Evolutionary conservation across 305 asterid species (phyloP).

Genomic region (Solanum hybrid): DNA sequence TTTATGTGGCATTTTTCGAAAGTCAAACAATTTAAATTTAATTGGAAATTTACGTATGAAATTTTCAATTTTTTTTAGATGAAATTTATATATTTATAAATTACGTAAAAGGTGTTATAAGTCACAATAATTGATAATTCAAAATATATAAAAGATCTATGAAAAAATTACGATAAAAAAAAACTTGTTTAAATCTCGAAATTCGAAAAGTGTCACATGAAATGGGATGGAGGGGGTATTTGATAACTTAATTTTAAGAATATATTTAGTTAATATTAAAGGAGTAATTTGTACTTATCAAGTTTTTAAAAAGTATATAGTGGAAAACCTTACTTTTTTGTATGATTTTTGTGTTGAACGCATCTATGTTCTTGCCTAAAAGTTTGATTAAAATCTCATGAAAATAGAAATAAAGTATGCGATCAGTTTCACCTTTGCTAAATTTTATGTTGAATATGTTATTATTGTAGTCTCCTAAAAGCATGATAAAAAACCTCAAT

Average conservation of each 20-base stretch:
- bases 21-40: accelerated
- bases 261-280: not conserved
- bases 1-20: no score
- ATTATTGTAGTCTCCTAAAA: not conserved
- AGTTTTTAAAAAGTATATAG: not conserved
- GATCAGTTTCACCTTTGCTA: not conserved
- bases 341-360: not conserved
- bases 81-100: not conserved
- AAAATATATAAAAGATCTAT: no score
- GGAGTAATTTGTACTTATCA: not conserved
- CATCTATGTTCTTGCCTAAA: not conserved
- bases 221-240: accelerated
- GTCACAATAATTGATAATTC: no score
- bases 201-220: accelerated
- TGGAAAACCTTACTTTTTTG: not conserved
- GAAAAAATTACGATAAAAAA: no score
- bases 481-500: no score
- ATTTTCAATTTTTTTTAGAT: accelerated
- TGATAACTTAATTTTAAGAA: not conserved
- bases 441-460: no score
- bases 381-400: not conserved
- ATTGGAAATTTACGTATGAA: accelerated
- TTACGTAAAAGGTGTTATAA: no score
- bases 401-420: not conserved
- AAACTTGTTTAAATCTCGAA: accelerated